Evolutionary conservation across 768 basidiomycete species (phyloP).

Genomic region (Tylopilus vinaceipallidus): DNA sequence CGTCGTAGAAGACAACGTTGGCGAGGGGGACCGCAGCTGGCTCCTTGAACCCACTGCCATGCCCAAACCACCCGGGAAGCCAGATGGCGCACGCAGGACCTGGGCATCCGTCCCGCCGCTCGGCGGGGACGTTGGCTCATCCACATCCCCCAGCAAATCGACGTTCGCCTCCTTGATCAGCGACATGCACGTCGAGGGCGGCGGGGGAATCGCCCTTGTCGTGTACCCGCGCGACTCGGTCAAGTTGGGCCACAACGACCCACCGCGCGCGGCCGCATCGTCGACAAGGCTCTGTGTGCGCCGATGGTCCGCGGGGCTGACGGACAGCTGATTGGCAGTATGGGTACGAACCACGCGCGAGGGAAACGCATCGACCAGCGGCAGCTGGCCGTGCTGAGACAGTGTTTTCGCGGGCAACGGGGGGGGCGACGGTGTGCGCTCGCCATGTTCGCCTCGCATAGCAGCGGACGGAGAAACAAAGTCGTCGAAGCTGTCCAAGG

Average conservation of each 20-base stretch:
- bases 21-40: constrained; percentile 21
- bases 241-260: constrained; percentile 38
- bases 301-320: constrained; percentile 47
- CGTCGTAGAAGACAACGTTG: constrained; percentile 3
- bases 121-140: too few relatives aligned
- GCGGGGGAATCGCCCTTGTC: constrained; percentile 27
- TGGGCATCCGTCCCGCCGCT: neutral
- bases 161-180: constrained; percentile 3
- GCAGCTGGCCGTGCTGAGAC: constrained; percentile 1
- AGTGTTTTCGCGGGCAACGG: constrained; percentile 37
- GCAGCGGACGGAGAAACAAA: constrained; percentile 37
- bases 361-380: constrained; percentile 11
- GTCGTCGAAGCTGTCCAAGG: constrained; percentile 48
- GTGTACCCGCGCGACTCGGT: constrained; percentile 20
- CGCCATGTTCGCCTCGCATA: constrained; percentile 5
- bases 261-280: constrained; percentile 48
- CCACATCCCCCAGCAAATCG: constrained; percentile 20
- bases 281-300: constrained; percentile 60
- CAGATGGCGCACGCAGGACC: constrained; percentile 1
- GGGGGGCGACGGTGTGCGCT: constrained; percentile 48
- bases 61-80: constrained; percentile 1
- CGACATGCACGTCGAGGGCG: constrained; percentile 15
- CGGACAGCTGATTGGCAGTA: constrained; percentile 17
- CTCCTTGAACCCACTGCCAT: constrained; percentile 1
- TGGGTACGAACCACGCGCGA: constrained; percentile 20